Base-by-base conservation (phyloP, 345 rosid genomes). In the Turritis glabra region DNA sequence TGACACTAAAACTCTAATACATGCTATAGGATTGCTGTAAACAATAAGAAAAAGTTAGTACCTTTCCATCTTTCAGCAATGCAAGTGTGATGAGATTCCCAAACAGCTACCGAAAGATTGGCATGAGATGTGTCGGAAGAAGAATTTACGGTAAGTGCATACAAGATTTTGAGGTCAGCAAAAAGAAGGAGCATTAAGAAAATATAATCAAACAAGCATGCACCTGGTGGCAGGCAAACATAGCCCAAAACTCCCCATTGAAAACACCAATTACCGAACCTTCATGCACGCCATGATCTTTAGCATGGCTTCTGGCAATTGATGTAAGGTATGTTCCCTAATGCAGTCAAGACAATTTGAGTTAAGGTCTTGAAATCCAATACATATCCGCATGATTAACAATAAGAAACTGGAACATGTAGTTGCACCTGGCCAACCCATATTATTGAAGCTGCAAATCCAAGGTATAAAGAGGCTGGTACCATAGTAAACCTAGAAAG, bases 311-410 rank as follows among this genome's bases (percentile, higher is more conserved):
- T 60, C 86, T 85, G 5, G 98, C 98, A 66, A 89, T 76, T 23
- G 93, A 85, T 60, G 98, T 87, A 67, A 94, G 96, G 83, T 91
- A 91, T 41, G 97, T 94, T 53, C 97, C 98, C 98, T 94, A 72
- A 78, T 46, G 15, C 21, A 76, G 52, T 23, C 23, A 41, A 55
- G n/a, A 41, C 5, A 27, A 40, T 7, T 21, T 5, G 6, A 35
- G 3, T 44, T 47, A 29, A 59, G 48, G 27, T 18, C 35, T 4
- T 0, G 41, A 15, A 17, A 32, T 66, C 63, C 53, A 78, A 19
- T 41, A 72, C 0, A 21, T n/a, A 22, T 8, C 50, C 17, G 46
- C 32, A 11, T 65, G 19, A 35, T 11, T 50, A 65, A 30, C 3
- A 23, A 3, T 26, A 57, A 30, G 40, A 41, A 61, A 26, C 41